Evolutionary conservation across 495 filamentous ascomycete species (phyloP), one percentile per base, ranked within the genome.

Genomic region (Sphaerosporella brunnea): DNA sequence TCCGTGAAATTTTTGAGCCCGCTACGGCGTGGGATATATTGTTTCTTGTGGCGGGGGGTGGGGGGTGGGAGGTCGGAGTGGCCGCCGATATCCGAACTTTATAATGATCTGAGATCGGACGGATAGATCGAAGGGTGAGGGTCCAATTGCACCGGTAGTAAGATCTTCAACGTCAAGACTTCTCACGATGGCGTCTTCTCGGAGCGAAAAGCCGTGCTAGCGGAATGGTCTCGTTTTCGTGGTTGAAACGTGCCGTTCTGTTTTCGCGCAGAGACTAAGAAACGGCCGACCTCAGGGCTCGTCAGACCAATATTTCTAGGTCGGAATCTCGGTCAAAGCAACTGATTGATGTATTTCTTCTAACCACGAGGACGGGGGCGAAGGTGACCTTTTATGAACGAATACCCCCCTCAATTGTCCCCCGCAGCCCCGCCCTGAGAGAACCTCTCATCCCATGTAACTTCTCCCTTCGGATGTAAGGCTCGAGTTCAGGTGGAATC

Each of bases 301-400:
- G 28, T 32, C 13, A 13, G 28, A 32, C 5, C 13, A 13, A 7
- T 32, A 32, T 32, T 32, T 32, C 28, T 32, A 32, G 37, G n/a
- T 40, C 21, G 15, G 37, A 40, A 40, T 16, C 37, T 15, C n/a
- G 2, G 37, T 15, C 10, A 21, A 4, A 24, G 26, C 40, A 16
- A 11, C 2, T 25, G 11, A 23, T 13, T 24, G 40, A 10, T 2
- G 40, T 43, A 23, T 26, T 25, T 25, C 2, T 43, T 43, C 40
- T 11, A 24, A 25, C 20, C 40, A 32, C 13, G 7, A 23, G 1
- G 20, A 23, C 1, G 20, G 40, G 40, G 40, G 40, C 20, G 10
- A 43, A 1, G 4, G 40, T 43, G 40, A 43, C 40, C 40, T 43
- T 43, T 43, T 43, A 43, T 43, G 40, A 43, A 43, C 40, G n/a